Conservation (phyloP, 75 land plant genomes). For the Adiantum capillusveneris region DNA sequence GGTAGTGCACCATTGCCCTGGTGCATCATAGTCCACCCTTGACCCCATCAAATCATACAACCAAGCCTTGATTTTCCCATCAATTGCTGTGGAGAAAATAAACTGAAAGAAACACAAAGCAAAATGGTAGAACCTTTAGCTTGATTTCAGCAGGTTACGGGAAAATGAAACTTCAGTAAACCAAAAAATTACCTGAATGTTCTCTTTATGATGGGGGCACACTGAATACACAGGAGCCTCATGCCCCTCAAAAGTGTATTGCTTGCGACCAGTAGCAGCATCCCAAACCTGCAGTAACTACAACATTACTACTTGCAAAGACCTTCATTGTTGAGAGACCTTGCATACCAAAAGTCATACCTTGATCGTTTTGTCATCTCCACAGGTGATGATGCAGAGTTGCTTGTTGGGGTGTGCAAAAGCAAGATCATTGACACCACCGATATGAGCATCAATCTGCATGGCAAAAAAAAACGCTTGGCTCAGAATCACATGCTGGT, state of each 20-base stretch:
- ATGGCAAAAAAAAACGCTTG: neutral
- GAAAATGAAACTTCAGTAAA: no score
- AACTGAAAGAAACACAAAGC: slow-evolving; percentile 14
- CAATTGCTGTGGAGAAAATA: slow-evolving; percentile 24
- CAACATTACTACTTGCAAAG: no score
- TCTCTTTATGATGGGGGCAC: slow-evolving; percentile 28
- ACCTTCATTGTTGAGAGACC: no score
- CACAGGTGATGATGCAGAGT: slow-evolving; percentile 80
- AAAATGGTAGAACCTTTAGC: no score
- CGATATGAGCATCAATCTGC: slow-evolving; percentile 93
- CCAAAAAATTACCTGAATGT: slow-evolving; percentile 17
- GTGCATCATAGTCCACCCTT: slow-evolving; percentile 28
- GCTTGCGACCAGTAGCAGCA: slow-evolving; percentile 20
- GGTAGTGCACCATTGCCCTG: slow-evolving; percentile 31
- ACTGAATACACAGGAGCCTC: slow-evolving; percentile 27
- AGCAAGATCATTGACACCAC: slow-evolving; percentile 91
- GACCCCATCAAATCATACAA: slow-evolving; percentile 21
- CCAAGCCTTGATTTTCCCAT: slow-evolving; percentile 33
- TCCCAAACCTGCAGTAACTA: slow-evolving; percentile 22
- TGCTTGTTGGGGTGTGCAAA: slow-evolving; percentile 84
- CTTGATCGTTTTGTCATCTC: slow-evolving; percentile 93
- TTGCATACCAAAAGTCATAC: slow-evolving; percentile 20
- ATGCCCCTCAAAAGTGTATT: slow-evolving; percentile 24
- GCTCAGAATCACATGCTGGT: no score
- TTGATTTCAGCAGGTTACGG: neutral